phyloP scores from a whole-genome alignment of 768 basidiomycete species.

The Royoungia palumana region DNA sequence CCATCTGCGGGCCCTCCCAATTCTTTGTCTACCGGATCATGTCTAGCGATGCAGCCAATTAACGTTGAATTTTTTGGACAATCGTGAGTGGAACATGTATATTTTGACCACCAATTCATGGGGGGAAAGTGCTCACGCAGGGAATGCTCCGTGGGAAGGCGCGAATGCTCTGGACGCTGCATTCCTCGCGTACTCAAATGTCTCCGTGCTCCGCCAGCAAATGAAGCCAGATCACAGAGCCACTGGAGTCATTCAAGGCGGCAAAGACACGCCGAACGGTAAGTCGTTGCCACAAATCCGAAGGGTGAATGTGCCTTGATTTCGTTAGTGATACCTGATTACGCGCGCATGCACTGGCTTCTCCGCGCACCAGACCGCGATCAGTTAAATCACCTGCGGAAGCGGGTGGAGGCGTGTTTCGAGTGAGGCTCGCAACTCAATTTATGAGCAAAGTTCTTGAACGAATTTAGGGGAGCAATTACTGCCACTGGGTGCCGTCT shows the following conservation, averaged over 20 bases:
- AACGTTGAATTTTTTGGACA: slow-evolving; percentile 73
- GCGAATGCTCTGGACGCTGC: slow-evolving; percentile 87
- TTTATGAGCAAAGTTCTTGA: slow-evolving; percentile 5
- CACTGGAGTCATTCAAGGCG: slow-evolving; percentile 72
- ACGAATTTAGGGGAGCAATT: slow-evolving; percentile 54
- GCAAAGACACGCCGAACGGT: slow-evolving; percentile 70
- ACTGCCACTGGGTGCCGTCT: slow-evolving; percentile 58
- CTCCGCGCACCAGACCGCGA: slow-evolving; percentile 63
- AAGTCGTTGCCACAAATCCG: slow-evolving; percentile 23
- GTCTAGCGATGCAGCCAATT: slow-evolving; percentile 63
- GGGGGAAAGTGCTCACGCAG: slow-evolving; percentile 60
- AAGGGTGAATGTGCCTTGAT: not conserved
- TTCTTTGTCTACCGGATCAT: slow-evolving; percentile 49
- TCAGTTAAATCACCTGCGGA: slow-evolving; percentile 51
- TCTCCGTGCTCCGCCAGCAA: slow-evolving; percentile 84
- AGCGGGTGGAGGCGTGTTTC: slow-evolving; percentile 68
- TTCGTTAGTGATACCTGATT: slow-evolving; percentile 74
- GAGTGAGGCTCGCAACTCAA: slow-evolving; percentile 43
- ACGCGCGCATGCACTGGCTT: slow-evolving; percentile 70
- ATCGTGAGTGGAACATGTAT: slow-evolving; percentile 43
- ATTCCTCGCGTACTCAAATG: slow-evolving; percentile 73
- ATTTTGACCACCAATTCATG: slow-evolving; percentile 1
- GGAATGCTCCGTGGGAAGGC: slow-evolving; percentile 82
- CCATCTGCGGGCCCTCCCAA: slow-evolving; percentile 55
- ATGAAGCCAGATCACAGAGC: slow-evolving; percentile 78